These are phyloP conservation scores for Aureobasidium vineae DNA, from an alignment of 2,329 filamentous ascomycete species.

Conservation along the genomic window DNA sequence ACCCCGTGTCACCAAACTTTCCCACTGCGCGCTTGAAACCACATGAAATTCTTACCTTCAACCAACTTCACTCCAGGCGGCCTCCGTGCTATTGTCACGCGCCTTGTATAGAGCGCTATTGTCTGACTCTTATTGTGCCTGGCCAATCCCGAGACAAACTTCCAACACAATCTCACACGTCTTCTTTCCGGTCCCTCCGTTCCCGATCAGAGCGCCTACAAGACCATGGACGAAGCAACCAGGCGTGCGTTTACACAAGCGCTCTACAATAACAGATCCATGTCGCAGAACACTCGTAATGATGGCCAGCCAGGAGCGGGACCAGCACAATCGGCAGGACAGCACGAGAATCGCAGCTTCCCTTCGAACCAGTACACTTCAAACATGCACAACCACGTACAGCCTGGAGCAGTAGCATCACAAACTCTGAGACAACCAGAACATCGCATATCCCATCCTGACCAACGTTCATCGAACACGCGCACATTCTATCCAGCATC, in stretches of 20 bases:
- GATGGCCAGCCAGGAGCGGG: not conserved
- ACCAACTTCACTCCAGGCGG: not conserved
- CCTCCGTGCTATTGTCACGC: not conserved
- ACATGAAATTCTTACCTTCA: not conserved
- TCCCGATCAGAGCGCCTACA: not conserved
- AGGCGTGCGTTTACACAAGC: not conserved
- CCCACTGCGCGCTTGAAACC: slow-evolving; percentile 1
- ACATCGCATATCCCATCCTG: not conserved
- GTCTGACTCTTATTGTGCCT: slow-evolving; percentile 5
- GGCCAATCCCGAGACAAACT: not conserved
- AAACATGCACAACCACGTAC: not conserved
- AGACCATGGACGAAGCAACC: not conserved
- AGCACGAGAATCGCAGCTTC: not conserved
- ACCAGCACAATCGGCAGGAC: not conserved
- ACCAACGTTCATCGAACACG: not conserved
- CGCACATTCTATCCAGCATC: not conserved
- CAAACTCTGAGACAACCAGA: not conserved
- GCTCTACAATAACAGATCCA: not conserved
- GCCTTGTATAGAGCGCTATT: not conserved
- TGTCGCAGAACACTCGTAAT: not conserved
- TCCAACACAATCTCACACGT: not conserved
- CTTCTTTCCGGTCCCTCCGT: not conserved
- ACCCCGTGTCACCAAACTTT: not conserved
- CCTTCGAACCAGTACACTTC: not conserved
- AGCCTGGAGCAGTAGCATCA: not conserved